Evolutionary conservation across 352 stramenopile genomes (phyloP).

Genomic region (Globisporangium solare): DNA sequence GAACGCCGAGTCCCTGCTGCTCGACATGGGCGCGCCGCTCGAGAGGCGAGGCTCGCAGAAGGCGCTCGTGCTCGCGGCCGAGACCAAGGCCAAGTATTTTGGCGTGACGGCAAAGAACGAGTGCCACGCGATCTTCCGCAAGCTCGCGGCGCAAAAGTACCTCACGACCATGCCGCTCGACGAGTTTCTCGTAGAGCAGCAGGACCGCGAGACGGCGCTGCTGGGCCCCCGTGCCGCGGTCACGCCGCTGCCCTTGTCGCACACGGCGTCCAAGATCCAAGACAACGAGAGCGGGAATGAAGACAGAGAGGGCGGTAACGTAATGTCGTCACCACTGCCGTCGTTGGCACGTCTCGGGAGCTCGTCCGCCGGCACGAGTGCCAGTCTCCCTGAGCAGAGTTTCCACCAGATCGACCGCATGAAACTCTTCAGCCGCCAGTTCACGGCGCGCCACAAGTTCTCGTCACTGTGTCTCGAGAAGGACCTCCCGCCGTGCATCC

Average conservation of each 20-base stretch:
- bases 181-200: constrained; percentile 44
- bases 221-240: neutral
- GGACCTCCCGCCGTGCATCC: constrained; percentile 65
- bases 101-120: constrained; percentile 37
- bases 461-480: constrained; percentile 67
- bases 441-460: constrained; percentile 77
- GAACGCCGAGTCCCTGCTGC: constrained; percentile 22
- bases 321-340: neutral
- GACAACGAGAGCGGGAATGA: neutral
- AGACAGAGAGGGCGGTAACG: neutral
- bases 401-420: constrained; percentile 21
- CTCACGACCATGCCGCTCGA: constrained; percentile 41
- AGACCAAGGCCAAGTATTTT: constrained; percentile 71
- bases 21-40: constrained; percentile 26
- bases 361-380: neutral
- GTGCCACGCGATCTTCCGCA: constrained; percentile 63
- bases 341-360: constrained; percentile 1
- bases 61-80: constrained; percentile 33
- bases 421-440: constrained; percentile 41
- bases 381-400: constrained; percentile 12
- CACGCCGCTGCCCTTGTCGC: constrained; percentile 2
- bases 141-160: constrained; percentile 63
- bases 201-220: constrained; percentile 17
- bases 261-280: neutral
- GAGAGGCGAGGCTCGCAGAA: constrained; percentile 21